Base-by-base conservation (phyloP, 108 stramenopile genomes). In the Skeletonema potamos region DNA sequence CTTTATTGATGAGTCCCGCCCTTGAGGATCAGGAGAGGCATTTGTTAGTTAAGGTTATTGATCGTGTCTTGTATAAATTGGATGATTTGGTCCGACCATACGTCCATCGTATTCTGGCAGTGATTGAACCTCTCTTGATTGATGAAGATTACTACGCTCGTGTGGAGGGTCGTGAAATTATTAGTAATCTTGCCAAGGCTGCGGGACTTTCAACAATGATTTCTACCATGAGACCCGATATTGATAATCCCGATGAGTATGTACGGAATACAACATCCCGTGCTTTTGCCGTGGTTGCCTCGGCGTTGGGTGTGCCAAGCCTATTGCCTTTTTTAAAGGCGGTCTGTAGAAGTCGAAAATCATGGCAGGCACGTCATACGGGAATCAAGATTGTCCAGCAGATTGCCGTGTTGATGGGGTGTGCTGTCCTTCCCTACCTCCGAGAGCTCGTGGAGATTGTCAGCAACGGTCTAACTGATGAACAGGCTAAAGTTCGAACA, bases 131-230 rank as follows among this genome's bases (percentile, higher is more conserved):
- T 4, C 81, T 99, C 30, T 84, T 99, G 26, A 99, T 99, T 58
- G 99, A 99, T 83, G 97, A 97, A 77, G 99, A 99, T 82, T 99
- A 98, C 72, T 99, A 98, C 73, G 99, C 98, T 7, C 85, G 98
- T 18, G 97, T 98, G 0, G 98, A 99, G 85, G 99, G 97, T 6
- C 82, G 98, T 15, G 98, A 99, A 81, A 98, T 99, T 76, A 99
- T 99, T 64, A 97, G 97, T 61, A 99, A 99, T 78, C 73, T 99
- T 13, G 95, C 97, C 58, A 99, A 99, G 86, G 99, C 99, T 27
- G 99, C 99, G 15, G 99, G 99, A 17, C 78, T 99, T 3, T 93
- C 98, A n/a, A 97, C 98, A 22, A 99, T 99, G 99, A 98, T 99
- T 73, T 96, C 97, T 11, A 98, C 98, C 28, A 97, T 99, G 97